Evolutionary conservation across 1,284 basidiomycete species (phyloP).

Genomic region (Boletellus sp.): DNA sequence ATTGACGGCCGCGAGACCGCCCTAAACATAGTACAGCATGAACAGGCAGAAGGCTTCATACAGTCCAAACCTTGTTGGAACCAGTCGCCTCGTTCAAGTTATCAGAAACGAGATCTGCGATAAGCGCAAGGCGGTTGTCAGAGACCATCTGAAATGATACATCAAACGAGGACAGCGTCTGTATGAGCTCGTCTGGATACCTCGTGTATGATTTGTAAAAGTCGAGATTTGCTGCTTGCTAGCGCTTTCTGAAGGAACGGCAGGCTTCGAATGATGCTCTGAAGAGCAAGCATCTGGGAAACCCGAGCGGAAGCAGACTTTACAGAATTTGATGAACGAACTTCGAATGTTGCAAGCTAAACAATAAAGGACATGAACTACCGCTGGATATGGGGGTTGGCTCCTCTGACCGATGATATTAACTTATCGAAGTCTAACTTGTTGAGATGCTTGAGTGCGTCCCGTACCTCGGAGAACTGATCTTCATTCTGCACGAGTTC

Average conservation of each 20-base stretch:
- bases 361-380: neutral
- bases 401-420: constrained; percentile 57
- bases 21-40: constrained; percentile 36
- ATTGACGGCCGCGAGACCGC: constrained; percentile 66
- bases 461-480: constrained; percentile 63
- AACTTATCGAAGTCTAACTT: constrained; percentile 89
- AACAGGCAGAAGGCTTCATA: neutral
- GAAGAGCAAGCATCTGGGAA: constrained; percentile 71
- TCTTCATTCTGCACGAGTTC: constrained; percentile 79
- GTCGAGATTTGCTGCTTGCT: constrained; percentile 50
- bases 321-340: constrained; percentile 47
- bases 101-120: constrained; percentile 55
- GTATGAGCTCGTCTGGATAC: constrained; percentile 34
- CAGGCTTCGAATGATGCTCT: constrained; percentile 64
- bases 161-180: neutral
- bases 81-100: constrained; percentile 72
- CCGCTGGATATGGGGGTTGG: neutral
- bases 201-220: constrained; percentile 61
- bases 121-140: constrained; percentile 63
- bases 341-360: constrained; percentile 65
- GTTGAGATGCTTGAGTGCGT: constrained; percentile 66
- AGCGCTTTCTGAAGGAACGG: constrained; percentile 62
- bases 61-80: constrained; percentile 49
- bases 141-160: constrained; percentile 55
- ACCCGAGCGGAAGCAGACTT: constrained; percentile 69